Conservation (phyloP, 306 rosid species). For the Sindora glabra region DNA sequence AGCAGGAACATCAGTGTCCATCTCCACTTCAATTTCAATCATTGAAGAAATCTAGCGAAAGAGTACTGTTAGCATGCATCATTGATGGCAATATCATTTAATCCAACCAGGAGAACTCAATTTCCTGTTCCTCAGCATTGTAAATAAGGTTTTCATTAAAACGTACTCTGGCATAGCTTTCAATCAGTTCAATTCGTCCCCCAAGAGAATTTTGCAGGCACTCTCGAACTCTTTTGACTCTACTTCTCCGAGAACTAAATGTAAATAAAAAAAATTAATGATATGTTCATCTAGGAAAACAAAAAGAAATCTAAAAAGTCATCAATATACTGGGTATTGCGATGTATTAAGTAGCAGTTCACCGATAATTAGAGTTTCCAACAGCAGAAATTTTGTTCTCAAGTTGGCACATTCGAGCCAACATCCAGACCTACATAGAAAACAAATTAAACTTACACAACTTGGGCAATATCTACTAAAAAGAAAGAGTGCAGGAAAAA, state of each 20-base stretch:
- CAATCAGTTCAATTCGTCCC: constrained; percentile 77
- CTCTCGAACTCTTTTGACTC: constrained; percentile 74
- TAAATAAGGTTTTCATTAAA: neutral
- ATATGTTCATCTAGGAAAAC: neutral
- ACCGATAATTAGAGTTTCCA: constrained; percentile 94
- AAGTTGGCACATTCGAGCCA: constrained; percentile 97
- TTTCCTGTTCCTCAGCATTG: neutral
- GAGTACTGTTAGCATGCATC: constrained; percentile 5
- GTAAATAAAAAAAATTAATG: constrained; percentile 9
- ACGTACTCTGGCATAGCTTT: constrained; percentile 84
- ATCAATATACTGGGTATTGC: neutral
- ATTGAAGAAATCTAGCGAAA: constrained; percentile 72
- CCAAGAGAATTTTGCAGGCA: constrained; percentile 71
- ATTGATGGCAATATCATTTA: neutral
- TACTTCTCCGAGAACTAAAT: constrained; percentile 62
- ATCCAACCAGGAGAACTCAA: neutral
- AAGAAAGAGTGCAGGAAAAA: constrained; percentile 1
- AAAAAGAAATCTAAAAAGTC: neutral
- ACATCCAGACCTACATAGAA: constrained; percentile 76
- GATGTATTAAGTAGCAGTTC: constrained; percentile 15
- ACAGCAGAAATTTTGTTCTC: constrained; percentile 91
- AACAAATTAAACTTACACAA: constrained; percentile 4
- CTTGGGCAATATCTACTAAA: neutral
- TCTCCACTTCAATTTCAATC: constrained; percentile 95
- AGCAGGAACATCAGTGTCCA: constrained; percentile 86